Percentiles rank a stretch among this genome's conserved stretches.
Conservation (phyloP, 2,329 filamentous ascomycete species). For the Byssochlamys sp. region DNA sequence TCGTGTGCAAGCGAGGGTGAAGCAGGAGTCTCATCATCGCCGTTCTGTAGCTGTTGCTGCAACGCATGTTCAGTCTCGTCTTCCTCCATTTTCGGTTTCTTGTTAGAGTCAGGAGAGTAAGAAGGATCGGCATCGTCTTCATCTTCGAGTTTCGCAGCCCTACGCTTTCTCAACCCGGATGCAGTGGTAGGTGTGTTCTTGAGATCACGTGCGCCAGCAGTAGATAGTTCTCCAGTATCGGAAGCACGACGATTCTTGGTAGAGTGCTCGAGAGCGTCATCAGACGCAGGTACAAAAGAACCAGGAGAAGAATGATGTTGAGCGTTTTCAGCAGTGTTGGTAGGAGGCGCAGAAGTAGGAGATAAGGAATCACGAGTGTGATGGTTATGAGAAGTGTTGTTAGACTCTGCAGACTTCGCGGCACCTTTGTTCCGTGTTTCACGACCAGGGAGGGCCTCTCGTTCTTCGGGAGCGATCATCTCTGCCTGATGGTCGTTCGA, state of each 20-base stretch:
- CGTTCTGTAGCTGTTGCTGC: conserved; percentile 15
- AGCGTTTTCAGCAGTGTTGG: background rate
- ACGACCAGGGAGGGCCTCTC: background rate
- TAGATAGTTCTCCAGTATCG: background rate
- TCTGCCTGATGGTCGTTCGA: background rate
- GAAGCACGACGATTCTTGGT: background rate
- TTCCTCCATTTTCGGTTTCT: conserved; percentile 25
- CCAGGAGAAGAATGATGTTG: background rate
- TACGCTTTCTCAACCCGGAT: conserved; percentile 4
- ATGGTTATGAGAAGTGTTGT: background rate
- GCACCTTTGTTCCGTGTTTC: background rate
- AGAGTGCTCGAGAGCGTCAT: background rate
- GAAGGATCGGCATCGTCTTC: background rate
- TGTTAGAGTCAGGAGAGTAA: conserved; percentile 10
- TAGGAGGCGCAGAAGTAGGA: background rate
- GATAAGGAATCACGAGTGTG: background rate
- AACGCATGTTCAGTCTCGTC: conserved; percentile 14
- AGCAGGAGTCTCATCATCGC: conserved; percentile 11
- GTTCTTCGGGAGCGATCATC: background rate
- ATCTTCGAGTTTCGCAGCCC: conserved; percentile 1
- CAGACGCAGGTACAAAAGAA: background rate
- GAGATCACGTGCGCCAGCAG: background rate
- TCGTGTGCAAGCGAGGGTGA: conserved; percentile 11
- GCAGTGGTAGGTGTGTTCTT: background rate
- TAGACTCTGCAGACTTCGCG: background rate